Evolutionary conservation across 306 rosid genomes (phyloP), one percentile per base, ranked within the genome.

Genomic region (Lithocarpus polystachyus): DNA sequence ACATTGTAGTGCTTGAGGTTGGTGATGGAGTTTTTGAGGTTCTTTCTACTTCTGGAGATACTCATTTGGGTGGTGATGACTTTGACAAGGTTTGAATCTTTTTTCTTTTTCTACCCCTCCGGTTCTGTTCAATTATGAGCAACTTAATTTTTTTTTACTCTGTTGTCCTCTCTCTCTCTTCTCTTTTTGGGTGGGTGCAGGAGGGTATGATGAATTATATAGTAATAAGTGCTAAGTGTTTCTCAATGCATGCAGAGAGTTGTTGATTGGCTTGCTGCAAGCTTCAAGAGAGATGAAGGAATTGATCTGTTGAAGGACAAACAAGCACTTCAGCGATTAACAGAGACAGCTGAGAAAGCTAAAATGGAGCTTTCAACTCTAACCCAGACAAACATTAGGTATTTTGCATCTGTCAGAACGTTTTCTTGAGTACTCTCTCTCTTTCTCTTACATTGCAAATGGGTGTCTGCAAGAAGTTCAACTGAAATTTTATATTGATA

Each of bases 21-120:
- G 98, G 98, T 72, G 98, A 94, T 80, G 98, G 98, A 61, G 98
- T 94, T 43, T 94, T 94, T 79, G 98, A 94, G 81, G 98, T 94
- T 82, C 88, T 94, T 31, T 94, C 98, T 71, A 94, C 98, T 13
- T 94, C 98, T 52, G 98, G 98, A 33, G 98, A 94, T 74, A 94
- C 98, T 3, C 98, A 94, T 84, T 85, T 94, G 89, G 98, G 98
- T 37, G 98, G 98, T 76, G 98, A 94, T 83, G 98, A 94, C 85
- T 94, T 94, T 40, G 98, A 94, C 64, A 94, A 94, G 97, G 98
- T 94, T 57, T 1, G 64, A 31, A 1, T 67, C 69, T 19, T 73
- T 51, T 40, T 67, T 3, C 18, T 2, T 48, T 11, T 61, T 35
- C 9, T 54, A 5, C 19, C 4, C 55, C 37, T 59, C 14, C 1